phyloP scores from a whole-genome alignment of 192 early-diverging fungal genomes.

The Lobosporangium transversale region DNA sequence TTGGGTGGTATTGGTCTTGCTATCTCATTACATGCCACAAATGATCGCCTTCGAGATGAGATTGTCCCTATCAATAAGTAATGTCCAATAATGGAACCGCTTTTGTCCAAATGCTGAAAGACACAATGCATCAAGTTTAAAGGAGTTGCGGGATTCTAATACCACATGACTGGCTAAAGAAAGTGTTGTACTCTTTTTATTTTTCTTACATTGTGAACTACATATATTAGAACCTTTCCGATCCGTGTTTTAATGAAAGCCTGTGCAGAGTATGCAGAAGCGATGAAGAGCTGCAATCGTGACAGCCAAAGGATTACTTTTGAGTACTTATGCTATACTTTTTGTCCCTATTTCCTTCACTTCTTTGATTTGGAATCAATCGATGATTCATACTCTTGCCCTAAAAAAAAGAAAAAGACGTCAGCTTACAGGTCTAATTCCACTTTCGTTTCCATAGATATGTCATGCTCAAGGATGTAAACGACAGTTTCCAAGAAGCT shows the following conservation, averaged over 20 bases:
- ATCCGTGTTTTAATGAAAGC: conserved; percentile 75
- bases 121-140: too few species aligned
- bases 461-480: conserved; percentile 89
- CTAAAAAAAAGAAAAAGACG: too few species aligned
- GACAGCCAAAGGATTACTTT: conserved; percentile 79
- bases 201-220: too few species aligned
- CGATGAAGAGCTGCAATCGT: conserved; percentile 62
- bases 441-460: too few species aligned
- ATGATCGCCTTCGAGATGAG: conserved; percentile 75
- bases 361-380: not conserved
- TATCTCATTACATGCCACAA: conserved; percentile 86
- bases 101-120: too few species aligned
- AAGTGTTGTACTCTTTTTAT: too few species aligned
- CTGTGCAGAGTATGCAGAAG: conserved; percentile 68
- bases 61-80: conserved; percentile 88
- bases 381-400: too few species aligned
- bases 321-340: too few species aligned
- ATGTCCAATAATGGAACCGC: too few species aligned
- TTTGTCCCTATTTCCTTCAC: not conserved
- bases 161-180: too few species aligned
- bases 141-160: too few species aligned
- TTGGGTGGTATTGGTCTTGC: conserved; percentile 80
- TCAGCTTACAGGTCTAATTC: too few species aligned
- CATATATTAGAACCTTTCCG: conserved; percentile 67
- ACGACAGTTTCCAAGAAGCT: conserved; percentile 79